phyloP scores from a whole-genome alignment of 208 protist genomes.

The Leishmania tarentolae region DNA sequence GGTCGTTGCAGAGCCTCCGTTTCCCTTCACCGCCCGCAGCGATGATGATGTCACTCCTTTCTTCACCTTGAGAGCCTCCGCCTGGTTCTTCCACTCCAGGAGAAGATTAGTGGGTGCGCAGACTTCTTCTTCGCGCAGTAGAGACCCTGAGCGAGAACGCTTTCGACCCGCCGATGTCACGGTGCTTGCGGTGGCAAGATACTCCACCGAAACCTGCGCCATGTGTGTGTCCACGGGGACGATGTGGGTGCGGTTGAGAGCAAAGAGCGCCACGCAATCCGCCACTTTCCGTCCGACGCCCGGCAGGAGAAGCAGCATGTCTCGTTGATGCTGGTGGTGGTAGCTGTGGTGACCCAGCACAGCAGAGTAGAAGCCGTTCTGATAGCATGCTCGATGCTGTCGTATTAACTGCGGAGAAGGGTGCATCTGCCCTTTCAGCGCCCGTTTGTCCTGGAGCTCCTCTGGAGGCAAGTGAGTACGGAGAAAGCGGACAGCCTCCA shows the following conservation, averaged over 20 bases:
- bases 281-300: slow-evolving; percentile 87
- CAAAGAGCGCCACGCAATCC: slow-evolving; percentile 85
- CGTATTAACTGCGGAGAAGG: not conserved
- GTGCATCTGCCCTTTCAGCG: not conserved
- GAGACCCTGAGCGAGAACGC: not conserved
- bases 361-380: slow-evolving; percentile 52
- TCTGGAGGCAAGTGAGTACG: not conserved
- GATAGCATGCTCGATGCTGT: slow-evolving; percentile 17
- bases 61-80: slow-evolving; percentile 5
- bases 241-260: slow-evolving; percentile 49
- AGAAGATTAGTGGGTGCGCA: slow-evolving; percentile 10
- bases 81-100: slow-evolving; percentile 23
- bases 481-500: slow-evolving; percentile 19
- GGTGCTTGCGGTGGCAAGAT: slow-evolving; percentile 23
- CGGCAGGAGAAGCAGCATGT: slow-evolving; percentile 47
- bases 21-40: not conserved
- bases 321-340: slow-evolving; percentile 36
- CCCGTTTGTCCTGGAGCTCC: not conserved
- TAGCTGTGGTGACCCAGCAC: slow-evolving; percentile 25
- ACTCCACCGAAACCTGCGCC: slow-evolving; percentile 68
- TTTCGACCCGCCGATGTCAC: not conserved
- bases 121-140: not conserved
- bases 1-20: not conserved
- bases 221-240: slow-evolving; percentile 93
- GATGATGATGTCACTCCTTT: slow-evolving; percentile 1